A percentile compares a stretch with the other conserved stretches of the same genome.
phyloP scores from a whole-genome alignment of 768 basidiomycete genomes.

The Tylopilus intermedius region DNA sequence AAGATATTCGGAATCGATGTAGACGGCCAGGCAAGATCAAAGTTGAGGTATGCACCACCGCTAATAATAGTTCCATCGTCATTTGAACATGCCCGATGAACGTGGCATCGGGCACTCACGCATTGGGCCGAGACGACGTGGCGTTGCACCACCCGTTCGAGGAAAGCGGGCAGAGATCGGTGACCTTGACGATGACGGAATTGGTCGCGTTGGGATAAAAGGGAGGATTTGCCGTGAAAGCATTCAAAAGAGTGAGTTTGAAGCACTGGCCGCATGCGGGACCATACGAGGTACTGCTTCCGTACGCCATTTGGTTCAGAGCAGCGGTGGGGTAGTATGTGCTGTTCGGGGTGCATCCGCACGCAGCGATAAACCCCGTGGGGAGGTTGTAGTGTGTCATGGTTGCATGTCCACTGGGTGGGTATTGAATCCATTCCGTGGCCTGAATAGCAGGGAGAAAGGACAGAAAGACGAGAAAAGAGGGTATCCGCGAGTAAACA shows the following conservation, averaged over 20 bases:
- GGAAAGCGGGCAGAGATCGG: constrained; percentile 71
- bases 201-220: constrained; percentile 60
- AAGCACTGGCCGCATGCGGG: constrained; percentile 78
- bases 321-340: constrained; percentile 75
- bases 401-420: constrained; percentile 59
- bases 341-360: constrained; percentile 68
- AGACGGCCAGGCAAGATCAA: constrained; percentile 80
- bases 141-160: constrained; percentile 67
- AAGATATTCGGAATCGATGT: constrained; percentile 62
- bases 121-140: constrained; percentile 54
- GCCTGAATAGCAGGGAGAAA: constrained; percentile 23
- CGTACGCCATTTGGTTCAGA: constrained; percentile 73
- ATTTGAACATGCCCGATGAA: background rate
- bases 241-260: constrained; percentile 66
- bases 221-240: constrained; percentile 60
- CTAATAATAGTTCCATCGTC: constrained; percentile 32
- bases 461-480: constrained; percentile 20
- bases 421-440: constrained; percentile 60
- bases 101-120: constrained; percentile 39
- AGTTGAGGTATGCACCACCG: constrained; percentile 67
- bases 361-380: constrained; percentile 51
- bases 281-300: constrained; percentile 67
- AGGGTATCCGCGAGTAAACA: constrained; percentile 17
- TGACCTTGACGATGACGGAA: constrained; percentile 70
- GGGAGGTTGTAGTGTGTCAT: constrained; percentile 70